These are phyloP conservation scores for Rhizodiscina lignyota DNA, from an alignment of 495 filamentous ascomycete genomes.

Conservation along the genomic window DNA sequence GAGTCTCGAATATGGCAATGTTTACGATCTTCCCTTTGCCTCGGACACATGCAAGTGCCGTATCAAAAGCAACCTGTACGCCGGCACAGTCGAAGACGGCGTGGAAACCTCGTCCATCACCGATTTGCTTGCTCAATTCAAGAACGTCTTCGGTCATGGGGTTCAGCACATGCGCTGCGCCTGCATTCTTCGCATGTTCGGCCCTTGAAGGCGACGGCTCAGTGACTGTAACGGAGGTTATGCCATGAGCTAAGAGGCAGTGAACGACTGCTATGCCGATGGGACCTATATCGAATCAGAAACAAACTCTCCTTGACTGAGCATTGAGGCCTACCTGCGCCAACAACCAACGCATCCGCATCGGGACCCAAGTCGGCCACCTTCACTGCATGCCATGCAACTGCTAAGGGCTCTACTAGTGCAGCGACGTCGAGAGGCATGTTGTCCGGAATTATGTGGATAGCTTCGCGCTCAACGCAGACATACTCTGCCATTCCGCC, in stretches of 20 bases:
- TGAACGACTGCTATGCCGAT: background rate
- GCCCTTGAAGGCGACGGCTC: background rate
- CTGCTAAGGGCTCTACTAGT: background rate
- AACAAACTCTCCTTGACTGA: background rate
- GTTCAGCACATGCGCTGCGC: background rate
- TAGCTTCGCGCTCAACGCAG: background rate
- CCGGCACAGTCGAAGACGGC: too few species aligned
- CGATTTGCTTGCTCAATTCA: background rate
- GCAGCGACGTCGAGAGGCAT: background rate
- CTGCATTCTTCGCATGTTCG: background rate
- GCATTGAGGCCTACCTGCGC: too few species aligned
- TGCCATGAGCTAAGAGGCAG: background rate
- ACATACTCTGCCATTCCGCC: background rate
- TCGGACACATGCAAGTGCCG: background rate
- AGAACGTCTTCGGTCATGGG: background rate
- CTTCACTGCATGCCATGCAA: background rate
- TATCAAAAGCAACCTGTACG: background rate
- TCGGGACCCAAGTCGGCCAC: background rate
- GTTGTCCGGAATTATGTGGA: background rate
- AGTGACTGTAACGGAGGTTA: background rate
- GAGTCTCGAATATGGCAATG: too few species aligned
- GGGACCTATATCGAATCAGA: background rate
- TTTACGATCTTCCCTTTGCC: background rate
- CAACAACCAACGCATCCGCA: too few species aligned
- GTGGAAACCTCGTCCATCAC: background rate